Evolutionary conservation across 352 stramenopile genomes (phyloP).

Genomic region (Aphanomyces astaci): DNA sequence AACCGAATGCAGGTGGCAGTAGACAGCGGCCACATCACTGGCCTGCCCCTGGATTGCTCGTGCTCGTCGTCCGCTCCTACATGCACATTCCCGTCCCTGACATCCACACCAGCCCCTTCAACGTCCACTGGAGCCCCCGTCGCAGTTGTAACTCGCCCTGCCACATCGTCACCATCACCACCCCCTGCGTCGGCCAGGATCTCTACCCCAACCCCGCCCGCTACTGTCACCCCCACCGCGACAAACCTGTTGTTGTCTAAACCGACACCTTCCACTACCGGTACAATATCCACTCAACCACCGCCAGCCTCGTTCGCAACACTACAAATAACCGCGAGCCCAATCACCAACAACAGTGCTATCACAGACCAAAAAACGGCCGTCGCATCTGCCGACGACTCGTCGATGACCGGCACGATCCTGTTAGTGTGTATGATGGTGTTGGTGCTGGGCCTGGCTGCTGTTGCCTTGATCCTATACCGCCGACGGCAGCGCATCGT

Average conservation of each 20-base stretch:
- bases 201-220: too few species aligned
- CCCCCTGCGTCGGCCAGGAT: too few species aligned
- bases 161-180: not conserved
- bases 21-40: not conserved
- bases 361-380: not conserved
- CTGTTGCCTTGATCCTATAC: not conserved
- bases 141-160: not conserved
- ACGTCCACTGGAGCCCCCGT: not conserved
- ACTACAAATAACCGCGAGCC: not conserved
- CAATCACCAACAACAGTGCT: not conserved
- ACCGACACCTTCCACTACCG: too few species aligned
- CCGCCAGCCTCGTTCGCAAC: too few species aligned
- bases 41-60: not conserved
- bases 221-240: too few species aligned
- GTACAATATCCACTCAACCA: too few species aligned
- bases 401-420: not conserved
- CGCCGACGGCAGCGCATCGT: not conserved
- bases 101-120: not conserved
- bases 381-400: too few species aligned
- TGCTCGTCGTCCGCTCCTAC: not conserved
- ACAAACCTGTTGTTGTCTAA: too few species aligned
- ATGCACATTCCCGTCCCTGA: not conserved
- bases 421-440: not conserved
- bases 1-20: not conserved
- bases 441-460: not conserved